Conservation (phyloP, 805 yeast species). For the Vanderwaltozyma verrucispora region DNA sequence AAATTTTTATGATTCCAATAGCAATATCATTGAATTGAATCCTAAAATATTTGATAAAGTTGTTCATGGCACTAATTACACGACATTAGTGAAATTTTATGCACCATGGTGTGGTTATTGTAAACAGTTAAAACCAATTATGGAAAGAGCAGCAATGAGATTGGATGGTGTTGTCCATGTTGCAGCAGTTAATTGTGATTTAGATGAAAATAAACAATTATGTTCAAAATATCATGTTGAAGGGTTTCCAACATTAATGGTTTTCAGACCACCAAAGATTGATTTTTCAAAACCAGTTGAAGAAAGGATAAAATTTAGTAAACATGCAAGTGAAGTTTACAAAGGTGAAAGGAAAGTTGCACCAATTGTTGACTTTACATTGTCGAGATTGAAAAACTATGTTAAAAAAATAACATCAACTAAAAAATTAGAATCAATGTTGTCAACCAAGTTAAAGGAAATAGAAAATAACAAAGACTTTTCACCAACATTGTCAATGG, state of each 20-base stretch:
- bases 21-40: conserved; percentile 45
- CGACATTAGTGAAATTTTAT: conserved; percentile 77
- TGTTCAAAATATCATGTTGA: conserved; percentile 56
- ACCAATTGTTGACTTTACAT: conserved; percentile 43
- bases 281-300: conserved; percentile 17
- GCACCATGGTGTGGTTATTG: conserved; percentile 99
- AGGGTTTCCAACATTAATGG: conserved; percentile 79
- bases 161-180: conserved; percentile 50
- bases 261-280: conserved; percentile 72
- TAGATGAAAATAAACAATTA: conserved; percentile 49
- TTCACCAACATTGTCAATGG: conserved; percentile 21
- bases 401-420: conserved; percentile 39
- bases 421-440: conserved; percentile 20
- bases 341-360: conserved; percentile 50
- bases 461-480: conserved; percentile 10
- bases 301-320: conserved; percentile 7
- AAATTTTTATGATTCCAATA: conserved; percentile 23
- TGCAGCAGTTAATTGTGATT: conserved; percentile 83
- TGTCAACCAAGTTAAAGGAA: no score
- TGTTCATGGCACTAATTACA: conserved; percentile 60
- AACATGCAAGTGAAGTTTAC: conserved; percentile 47
- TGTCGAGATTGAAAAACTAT: conserved; percentile 55
- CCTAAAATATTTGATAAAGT: conserved; percentile 53
- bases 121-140: conserved; percentile 54
- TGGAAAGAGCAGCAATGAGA: conserved; percentile 49